phyloP scores from a whole-genome alignment of 495 filamentous ascomycete species.

The Annulohypoxylon stygium region DNA sequence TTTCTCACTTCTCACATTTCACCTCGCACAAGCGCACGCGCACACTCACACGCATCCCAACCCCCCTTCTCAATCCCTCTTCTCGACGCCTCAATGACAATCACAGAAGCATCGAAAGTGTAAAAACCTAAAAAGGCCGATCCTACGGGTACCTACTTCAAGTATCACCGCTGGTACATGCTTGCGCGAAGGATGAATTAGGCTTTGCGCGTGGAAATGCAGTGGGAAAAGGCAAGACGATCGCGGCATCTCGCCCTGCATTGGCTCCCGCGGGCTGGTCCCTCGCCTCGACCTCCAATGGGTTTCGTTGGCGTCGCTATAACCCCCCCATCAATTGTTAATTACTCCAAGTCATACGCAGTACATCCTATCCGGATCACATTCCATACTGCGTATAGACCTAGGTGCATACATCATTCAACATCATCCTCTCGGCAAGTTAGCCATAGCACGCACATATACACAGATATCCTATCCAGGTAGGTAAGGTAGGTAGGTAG shows the following conservation, averaged over 20 bases:
- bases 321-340: slow-evolving; percentile 30
- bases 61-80: not conserved
- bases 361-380: not conserved
- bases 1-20: not conserved
- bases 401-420: not conserved
- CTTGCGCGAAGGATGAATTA: slow-evolving; percentile 8
- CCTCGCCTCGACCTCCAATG: slow-evolving; percentile 34
- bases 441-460: not conserved
- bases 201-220: slow-evolving; percentile 30
- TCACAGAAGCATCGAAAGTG: not conserved
- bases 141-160: slow-evolving; percentile 27
- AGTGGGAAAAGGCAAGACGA: slow-evolving; percentile 8
- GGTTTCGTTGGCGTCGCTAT: not conserved
- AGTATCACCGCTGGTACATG: slow-evolving; percentile 1
- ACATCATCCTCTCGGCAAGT: not conserved
- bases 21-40: not conserved
- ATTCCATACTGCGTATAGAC: not conserved
- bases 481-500: too few species aligned
- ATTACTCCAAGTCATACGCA: slow-evolving; percentile 47
- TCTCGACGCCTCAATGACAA: not conserved
- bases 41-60: not conserved
- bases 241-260: slow-evolving; percentile 38
- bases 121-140: not conserved
- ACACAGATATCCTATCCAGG: too few species aligned
- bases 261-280: slow-evolving; percentile 45